Evolutionary conservation across 176 grass and related monocot species (phyloP), one percentile per base, ranked within the genome.

Genomic region (Phoenix roebelenii): DNA sequence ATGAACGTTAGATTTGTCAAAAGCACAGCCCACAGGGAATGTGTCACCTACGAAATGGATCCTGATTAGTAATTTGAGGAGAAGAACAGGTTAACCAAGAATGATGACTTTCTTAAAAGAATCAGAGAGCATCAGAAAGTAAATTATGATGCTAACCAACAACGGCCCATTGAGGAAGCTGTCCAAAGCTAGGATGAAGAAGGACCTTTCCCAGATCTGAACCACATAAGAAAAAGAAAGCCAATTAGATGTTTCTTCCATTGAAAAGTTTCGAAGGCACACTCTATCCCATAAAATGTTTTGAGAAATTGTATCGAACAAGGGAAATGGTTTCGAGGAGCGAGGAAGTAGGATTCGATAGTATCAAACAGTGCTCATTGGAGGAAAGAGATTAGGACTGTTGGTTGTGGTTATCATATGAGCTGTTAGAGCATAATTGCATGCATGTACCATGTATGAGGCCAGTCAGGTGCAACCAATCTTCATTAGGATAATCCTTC

Each of bases 191-290:
- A 4, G 77, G 77, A 65, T 97, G 92, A 26, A 97, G 78, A 69
- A 97, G 81, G 25, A 97, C 92, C 83, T 97, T 97, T 58, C 92
- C 87, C 29, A 97, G 73, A 66, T 97, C 92, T 91, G 72, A 59
- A 64, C 68, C 18, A 19, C 16, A 72, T n/a, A 35, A 12, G 9
- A 14, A 18, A 49, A 44, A 44, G 24, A 55, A 49, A 57, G 17
- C 7, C 15, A 7, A 64, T 48, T 18, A 25, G 3, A 61, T 22
- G 7, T 35, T 51, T 3, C 53, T n/a, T 25, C 23, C 25, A 57
- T 19, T 15, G 4, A 29, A 16, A 35, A 9, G 32, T 2, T 35
- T 35, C 32, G 10, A 35, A 10, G 5, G 7, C 32, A 35, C 32
- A 35, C 32, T 35, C 7, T 35, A 35, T 35, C 32, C 32, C 32